Percentiles rank a stretch among this genome's conserved stretches.
Evolutionary conservation across 2,329 filamentous ascomycete genomes (phyloP).

Genomic region (Pestalotiopsis sp.): DNA sequence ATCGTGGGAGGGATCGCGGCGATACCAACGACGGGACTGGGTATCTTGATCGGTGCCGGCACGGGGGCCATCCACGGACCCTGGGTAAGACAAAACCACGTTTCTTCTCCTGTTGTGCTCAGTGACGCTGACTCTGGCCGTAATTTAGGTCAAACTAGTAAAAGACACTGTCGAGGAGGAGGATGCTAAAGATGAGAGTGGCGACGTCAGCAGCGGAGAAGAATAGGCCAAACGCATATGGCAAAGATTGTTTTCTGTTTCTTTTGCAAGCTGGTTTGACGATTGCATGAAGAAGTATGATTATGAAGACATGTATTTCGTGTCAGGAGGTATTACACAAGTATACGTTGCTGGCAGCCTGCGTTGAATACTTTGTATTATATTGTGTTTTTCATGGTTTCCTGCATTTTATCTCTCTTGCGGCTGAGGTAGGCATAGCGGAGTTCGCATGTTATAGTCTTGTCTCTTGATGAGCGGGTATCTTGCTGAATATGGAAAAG

Average conservation of each 20-base stretch:
- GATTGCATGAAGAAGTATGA: background rate
- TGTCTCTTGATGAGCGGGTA: background rate
- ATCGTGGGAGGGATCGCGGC: constrained; percentile 33
- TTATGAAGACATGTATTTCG: background rate
- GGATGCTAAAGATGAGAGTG: constrained; percentile 11
- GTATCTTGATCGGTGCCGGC: constrained; percentile 33
- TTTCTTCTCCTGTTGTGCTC: too few relatives aligned
- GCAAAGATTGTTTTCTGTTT: background rate
- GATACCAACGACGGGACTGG: constrained; percentile 33
- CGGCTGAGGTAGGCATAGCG: too few relatives aligned
- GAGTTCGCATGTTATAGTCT: background rate
- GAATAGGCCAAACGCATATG: background rate
- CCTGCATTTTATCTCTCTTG: too few relatives aligned
- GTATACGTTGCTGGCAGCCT: background rate
- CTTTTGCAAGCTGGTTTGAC: background rate
- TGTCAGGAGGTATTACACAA: too few relatives aligned
- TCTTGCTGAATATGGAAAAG: background rate
- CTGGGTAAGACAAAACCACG: constrained; percentile 21
- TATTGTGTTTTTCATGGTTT: background rate
- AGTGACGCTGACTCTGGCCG: background rate
- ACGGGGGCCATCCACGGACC: constrained; percentile 35
- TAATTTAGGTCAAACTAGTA: constrained; percentile 29
- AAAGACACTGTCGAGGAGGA: constrained; percentile 22
- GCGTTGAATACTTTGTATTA: background rate
- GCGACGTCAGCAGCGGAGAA: background rate